A percentile compares a stretch with the other conserved stretches of the same genome.
These are phyloP conservation scores for Trichoderma gamsii DNA, from an alignment of 495 filamentous ascomycete genomes.

Conservation along the genomic window DNA sequence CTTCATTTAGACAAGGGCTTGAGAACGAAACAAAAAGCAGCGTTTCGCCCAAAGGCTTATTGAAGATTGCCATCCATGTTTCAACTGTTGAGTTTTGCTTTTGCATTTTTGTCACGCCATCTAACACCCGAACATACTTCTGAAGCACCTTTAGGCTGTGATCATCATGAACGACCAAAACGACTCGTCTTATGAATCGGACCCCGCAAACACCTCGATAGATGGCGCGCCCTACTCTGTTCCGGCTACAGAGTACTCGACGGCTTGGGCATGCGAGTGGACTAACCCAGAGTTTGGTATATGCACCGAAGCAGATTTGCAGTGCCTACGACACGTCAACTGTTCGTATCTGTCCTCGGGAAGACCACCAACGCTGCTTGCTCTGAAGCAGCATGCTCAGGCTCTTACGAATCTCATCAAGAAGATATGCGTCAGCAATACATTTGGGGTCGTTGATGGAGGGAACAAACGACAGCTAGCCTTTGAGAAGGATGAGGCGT, in stretches of 20 bases:
- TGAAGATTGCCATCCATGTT: background rate
- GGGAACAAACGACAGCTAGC: conserved; percentile 13
- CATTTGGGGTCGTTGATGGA: conserved; percentile 25
- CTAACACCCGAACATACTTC: background rate
- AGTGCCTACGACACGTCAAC: conserved; percentile 39
- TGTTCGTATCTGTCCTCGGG: conserved; percentile 47
- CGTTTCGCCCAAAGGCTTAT: background rate
- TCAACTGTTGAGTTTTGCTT: background rate
- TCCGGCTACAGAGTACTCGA: background rate
- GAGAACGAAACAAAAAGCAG: background rate
- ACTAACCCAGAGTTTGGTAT: background rate
- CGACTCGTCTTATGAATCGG: background rate
- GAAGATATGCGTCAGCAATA: conserved; percentile 30
- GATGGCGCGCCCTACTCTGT: background rate
- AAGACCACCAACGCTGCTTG: conserved; percentile 43
- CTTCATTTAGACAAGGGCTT: background rate
- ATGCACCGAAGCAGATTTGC: conserved; percentile 14
- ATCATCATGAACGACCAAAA: background rate
- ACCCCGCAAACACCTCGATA: background rate
- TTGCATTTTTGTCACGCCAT: background rate
- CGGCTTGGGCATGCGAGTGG: background rate
- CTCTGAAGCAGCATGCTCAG: conserved; percentile 52
- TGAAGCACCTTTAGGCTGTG: background rate
- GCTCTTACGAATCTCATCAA: conserved; percentile 45
- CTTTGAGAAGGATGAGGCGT: conserved; percentile 34